Conservation (phyloP, 495 filamentous ascomycete species). For the Talaromyces thailandensis region DNA sequence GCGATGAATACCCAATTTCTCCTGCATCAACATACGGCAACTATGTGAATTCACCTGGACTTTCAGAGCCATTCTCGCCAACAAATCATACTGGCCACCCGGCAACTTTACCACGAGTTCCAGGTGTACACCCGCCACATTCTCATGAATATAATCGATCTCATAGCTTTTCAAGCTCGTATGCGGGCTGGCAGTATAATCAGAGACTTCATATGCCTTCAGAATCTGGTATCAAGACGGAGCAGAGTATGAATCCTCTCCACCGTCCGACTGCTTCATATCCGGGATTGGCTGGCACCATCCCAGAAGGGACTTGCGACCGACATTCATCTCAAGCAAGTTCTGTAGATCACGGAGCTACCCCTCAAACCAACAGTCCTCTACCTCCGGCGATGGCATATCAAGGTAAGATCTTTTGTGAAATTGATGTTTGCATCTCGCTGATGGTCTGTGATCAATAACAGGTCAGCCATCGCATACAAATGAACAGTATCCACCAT, state of each 20-base stretch:
- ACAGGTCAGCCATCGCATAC: not conserved
- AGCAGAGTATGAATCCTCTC: slow-evolving; percentile 9
- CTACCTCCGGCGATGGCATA: slow-evolving; percentile 2
- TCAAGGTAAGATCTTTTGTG: not conserved
- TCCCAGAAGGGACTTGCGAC: slow-evolving; percentile 10
- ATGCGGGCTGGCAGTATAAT: slow-evolving; percentile 15
- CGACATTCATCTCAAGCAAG: slow-evolving; percentile 27
- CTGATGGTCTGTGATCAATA: not conserved
- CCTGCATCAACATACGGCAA: slow-evolving; percentile 33
- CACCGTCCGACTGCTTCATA: slow-evolving; percentile 24
- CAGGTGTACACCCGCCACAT: slow-evolving; percentile 17
- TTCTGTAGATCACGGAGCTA: slow-evolving; percentile 10
- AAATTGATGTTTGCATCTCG: not conserved
- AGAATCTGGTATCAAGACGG: slow-evolving; percentile 21
- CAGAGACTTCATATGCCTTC: slow-evolving; percentile 25
- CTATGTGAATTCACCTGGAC: slow-evolving; percentile 28
- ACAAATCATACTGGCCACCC: slow-evolving; percentile 20
- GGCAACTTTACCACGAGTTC: slow-evolving; percentile 22
- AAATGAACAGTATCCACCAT: not conserved
- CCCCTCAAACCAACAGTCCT: not conserved
- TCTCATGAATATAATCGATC: slow-evolving; percentile 26
- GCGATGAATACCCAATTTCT: slow-evolving; percentile 37
- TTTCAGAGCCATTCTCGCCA: slow-evolving; percentile 19
- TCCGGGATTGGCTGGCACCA: slow-evolving; percentile 10
- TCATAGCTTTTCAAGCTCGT: slow-evolving; percentile 34